phyloP scores from a whole-genome alignment of 176 grass and related monocot genomes.

The Hordeum vulgare region MorexV3_pseudomolecules_assembly NC_058520.1:564661546-564662045 shows the following conservation, averaged over 20 bases:
- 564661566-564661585: neutral
- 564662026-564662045: slow-evolving; percentile 64
- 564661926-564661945: neutral
- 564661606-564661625: neutral
- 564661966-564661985: slow-evolving; percentile 70
- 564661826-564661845: neutral
- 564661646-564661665: neutral
- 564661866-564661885: neutral
- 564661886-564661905: neutral
- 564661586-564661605: neutral
- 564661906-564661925: neutral
- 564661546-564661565: neutral
- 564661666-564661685: neutral
- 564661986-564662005: slow-evolving; percentile 68
- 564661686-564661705: neutral
- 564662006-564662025: slow-evolving; percentile 59
- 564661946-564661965: neutral
- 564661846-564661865: neutral
- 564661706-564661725: neutral
- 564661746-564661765: neutral
- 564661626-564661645: neutral
- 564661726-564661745: neutral
- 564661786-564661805: neutral
- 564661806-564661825: neutral
- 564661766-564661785: neutral